These are phyloP conservation scores for Gilbertella persicaria DNA, from an alignment of 371 early-diverging fungal species.

Conservation along the genomic window DNA sequence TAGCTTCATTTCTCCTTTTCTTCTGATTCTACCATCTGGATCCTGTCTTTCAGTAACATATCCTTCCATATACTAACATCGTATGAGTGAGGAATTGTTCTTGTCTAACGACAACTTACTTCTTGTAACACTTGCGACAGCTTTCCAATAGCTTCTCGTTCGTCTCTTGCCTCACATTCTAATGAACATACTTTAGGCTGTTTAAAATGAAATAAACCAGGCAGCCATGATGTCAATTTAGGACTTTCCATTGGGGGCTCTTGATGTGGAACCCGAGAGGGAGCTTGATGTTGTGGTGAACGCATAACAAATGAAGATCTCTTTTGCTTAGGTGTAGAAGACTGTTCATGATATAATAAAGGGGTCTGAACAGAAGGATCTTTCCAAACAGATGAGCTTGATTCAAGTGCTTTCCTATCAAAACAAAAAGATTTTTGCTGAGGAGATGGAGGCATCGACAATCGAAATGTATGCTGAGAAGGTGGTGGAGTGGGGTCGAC, in stretches of 20 bases:
- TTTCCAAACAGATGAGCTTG: conserved; percentile 30
- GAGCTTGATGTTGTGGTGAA: neutral
- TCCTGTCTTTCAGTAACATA: conserved; percentile 39
- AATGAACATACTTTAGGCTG: conserved; percentile 41
- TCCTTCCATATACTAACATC: conserved; percentile 40
- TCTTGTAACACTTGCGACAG: conserved; percentile 43
- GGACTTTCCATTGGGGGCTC: conserved; percentile 7
- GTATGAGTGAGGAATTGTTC: neutral
- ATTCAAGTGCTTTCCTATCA: conserved; percentile 23
- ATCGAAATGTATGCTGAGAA: neutral
- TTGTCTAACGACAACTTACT: conserved; percentile 25
- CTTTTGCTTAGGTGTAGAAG: conserved; percentile 3
- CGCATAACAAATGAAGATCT: neutral
- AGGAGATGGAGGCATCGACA: conserved; percentile 1
- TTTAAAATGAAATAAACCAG: conserved; percentile 25
- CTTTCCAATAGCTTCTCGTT: conserved; percentile 48
- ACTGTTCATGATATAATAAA: neutral
- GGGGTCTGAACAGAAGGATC: conserved; percentile 3
- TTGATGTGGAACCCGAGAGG: neutral
- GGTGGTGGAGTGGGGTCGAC: conserved; percentile 11
- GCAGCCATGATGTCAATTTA: conserved; percentile 15
- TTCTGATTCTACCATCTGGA: conserved; percentile 38
- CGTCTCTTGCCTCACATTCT: conserved; percentile 46
- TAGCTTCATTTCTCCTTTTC: conserved; percentile 44
- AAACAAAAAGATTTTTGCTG: conserved; percentile 6